Evolutionary conservation across 2,329 filamentous ascomycete species (phyloP), one percentile per base, ranked within the genome.

Genomic region (Aaosphaeria arxii): DNA sequence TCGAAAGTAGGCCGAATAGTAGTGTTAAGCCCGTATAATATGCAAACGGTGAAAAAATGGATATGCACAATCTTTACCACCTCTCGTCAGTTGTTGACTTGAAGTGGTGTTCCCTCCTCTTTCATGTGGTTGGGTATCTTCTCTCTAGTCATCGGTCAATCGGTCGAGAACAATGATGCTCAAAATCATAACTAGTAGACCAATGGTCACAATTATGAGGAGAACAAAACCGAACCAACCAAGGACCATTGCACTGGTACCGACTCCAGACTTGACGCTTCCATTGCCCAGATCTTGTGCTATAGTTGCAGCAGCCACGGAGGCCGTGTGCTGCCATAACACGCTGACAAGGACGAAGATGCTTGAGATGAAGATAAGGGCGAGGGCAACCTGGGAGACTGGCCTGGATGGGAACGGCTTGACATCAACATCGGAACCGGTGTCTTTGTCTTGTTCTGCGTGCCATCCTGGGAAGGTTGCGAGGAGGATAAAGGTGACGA

Each of bases 401-500:
- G 91, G 86, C 39, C 92, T 83, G 33, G 89, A 94, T 7, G 94
- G 94, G 72, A 99, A 96, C 6, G 90, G 90, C 74, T 95, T 95
- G 67, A 96, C 87, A 73, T 96, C 90, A 62, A 89, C 85, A 62
- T 95, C 91, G 43, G 86, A 90, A 45, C 91, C 91, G 45, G 74
- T 77, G 33, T 83, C 79, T 35, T 81, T 84, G 71, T 94, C 88
- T 55, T 86, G 82, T 72, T 95, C 90, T 72, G 96, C 90, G 72
- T 97, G 91, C 90, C 94, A 99, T 55, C 91, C 91, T 1, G 94
- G 94, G 74, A 97, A 99, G 32, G 94, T 97, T 46, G 91, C 92
- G 46, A 99, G 86, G 39, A 99, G 83, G 53, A 99, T 82, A 69
- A 99, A 89, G 71, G 91, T 96, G 71, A 97, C 81, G 75, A 97